A percentile compares a stretch with the other conserved stretches of the same genome.
phyloP scores from a whole-genome alignment of 2,329 filamentous ascomycete species.

The Cladobotryum protrusum region DNA sequence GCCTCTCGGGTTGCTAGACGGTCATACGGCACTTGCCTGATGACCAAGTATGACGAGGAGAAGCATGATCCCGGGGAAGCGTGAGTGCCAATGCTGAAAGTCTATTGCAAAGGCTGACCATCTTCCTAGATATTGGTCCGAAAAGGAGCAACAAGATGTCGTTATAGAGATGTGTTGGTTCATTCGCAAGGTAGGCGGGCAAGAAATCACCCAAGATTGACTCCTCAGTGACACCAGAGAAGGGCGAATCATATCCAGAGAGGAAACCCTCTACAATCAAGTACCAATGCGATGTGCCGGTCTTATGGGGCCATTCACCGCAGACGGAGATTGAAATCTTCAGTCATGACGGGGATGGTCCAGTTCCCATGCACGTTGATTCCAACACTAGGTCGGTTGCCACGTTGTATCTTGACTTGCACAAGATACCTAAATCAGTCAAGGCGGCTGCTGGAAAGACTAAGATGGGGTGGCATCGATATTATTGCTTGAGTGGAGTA shows the following conservation, averaged over 20 bases:
- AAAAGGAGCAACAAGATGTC: conserved; percentile 31
- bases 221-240: background rate
- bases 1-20: conserved; percentile 31
- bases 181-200: conserved; percentile 28
- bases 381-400: conserved; percentile 26
- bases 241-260: conserved; percentile 34
- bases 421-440: conserved; percentile 26
- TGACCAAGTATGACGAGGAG: conserved; percentile 30
- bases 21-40: conserved; percentile 32
- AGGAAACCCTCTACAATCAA: conserved; percentile 30
- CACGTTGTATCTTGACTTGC: conserved; percentile 29
- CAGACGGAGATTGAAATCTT: conserved; percentile 35
- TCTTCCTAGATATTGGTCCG: conserved; percentile 30
- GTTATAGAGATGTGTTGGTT: conserved; percentile 35
- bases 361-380: conserved; percentile 26
- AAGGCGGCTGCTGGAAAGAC: conserved; percentile 25
- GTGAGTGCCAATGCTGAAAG: conserved; percentile 18
- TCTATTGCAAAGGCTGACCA: conserved; percentile 11
- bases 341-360: conserved; percentile 26
- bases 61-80: conserved; percentile 31
- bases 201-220: background rate
- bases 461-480: conserved; percentile 30
- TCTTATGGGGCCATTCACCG: conserved; percentile 27
- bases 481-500: conserved; percentile 30
- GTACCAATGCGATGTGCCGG: conserved; percentile 34